Conservation (phyloP, 768 basidiomycete species). For the Lactifluus hygrophoroides region DNA sequence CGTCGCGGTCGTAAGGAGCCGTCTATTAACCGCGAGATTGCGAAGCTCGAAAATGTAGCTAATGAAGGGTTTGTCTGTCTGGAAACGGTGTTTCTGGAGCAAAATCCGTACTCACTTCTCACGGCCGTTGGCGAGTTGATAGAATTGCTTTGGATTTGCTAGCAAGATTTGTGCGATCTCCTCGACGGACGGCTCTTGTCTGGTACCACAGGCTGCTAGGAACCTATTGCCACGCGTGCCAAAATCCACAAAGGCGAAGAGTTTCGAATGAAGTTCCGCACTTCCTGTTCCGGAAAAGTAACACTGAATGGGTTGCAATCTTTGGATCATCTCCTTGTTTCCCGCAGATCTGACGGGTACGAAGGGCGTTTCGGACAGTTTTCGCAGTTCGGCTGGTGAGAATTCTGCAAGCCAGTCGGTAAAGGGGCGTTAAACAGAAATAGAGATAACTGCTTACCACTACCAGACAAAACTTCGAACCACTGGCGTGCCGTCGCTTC, state of each 20-base stretch:
- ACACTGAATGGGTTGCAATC: constrained; percentile 53
- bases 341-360: constrained; percentile 48
- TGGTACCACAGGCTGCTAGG: constrained; percentile 79
- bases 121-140: constrained; percentile 57
- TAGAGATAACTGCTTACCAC: constrained; percentile 34
- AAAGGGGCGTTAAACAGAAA: background rate
- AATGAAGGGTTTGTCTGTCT: background rate
- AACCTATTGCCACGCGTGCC: constrained; percentile 76
- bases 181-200: constrained; percentile 76
- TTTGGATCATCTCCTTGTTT: constrained; percentile 19
- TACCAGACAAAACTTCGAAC: constrained; percentile 61
- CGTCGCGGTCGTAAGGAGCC: constrained; percentile 43
- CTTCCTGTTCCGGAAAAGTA: constrained; percentile 50
- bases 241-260: constrained; percentile 88
- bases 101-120: constrained; percentile 42
- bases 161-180: constrained; percentile 69
- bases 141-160: constrained; percentile 61
- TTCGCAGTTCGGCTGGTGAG: constrained; percentile 41
- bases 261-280: constrained; percentile 61
- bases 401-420: constrained; percentile 40
- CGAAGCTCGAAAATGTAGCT: constrained; percentile 80
- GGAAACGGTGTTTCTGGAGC: background rate
- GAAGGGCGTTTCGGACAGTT: constrained; percentile 50
- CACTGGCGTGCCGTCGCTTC: constrained; percentile 48
- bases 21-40: constrained; percentile 71